Evolutionary conservation across 139 green algal species (phyloP).

Genomic region (Zygnema circumcarinatum): DNA sequence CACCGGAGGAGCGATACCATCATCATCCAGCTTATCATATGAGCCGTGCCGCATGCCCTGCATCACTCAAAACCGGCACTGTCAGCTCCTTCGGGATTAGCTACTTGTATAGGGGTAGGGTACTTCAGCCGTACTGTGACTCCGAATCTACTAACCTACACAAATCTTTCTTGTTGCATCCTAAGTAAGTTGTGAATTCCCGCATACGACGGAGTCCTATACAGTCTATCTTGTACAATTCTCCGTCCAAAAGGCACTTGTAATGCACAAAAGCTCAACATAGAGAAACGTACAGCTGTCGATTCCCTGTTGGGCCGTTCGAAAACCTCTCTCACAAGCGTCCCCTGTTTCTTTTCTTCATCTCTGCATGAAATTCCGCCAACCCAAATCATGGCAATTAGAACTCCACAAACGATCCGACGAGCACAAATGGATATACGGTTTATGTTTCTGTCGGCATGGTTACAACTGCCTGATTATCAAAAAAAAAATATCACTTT

Average conservation of each 20-base stretch:
- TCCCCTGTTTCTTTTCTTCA: slow-evolving; percentile 68
- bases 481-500: neutral
- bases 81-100: slow-evolving; percentile 65
- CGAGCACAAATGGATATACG: neutral
- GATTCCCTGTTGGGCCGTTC: slow-evolving; percentile 80
- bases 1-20: slow-evolving; percentile 82
- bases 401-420: neutral
- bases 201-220: too few species aligned
- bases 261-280: neutral
- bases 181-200: too few species aligned
- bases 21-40: slow-evolving; percentile 98
- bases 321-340: slow-evolving; percentile 79
- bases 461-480: neutral
- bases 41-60: slow-evolving; percentile 76
- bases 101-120: slow-evolving; percentile 34
- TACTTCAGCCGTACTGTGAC: too few species aligned
- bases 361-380: slow-evolving; percentile 57
- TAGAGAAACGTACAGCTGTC: slow-evolving; percentile 43
- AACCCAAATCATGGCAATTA: slow-evolving; percentile 3
- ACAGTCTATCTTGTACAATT: too few species aligned
- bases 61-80: slow-evolving; percentile 9
- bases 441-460: neutral
- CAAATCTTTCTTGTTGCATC: too few species aligned
- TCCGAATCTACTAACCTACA: too few species aligned
- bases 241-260: too few species aligned